These are phyloP conservation scores for Kwoniella dejecticola DNA, from an alignment of 768 basidiomycete species.

Conservation along the genomic window DNA sequence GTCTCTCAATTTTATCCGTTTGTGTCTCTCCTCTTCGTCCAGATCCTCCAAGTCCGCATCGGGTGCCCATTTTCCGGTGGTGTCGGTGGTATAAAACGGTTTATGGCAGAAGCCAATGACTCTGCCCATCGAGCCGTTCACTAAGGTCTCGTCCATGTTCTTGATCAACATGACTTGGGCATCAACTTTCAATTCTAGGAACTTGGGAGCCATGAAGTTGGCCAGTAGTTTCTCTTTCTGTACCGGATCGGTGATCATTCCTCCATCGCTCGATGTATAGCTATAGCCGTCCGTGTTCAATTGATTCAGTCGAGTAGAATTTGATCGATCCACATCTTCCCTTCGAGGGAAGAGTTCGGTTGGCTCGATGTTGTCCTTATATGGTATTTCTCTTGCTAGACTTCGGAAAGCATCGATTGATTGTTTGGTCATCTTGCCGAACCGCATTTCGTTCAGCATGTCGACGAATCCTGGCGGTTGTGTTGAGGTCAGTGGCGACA, in stretches of 20 bases:
- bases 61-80: constrained; percentile 55
- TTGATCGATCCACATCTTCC: constrained; percentile 87
- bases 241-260: constrained; percentile 62
- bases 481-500: background rate
- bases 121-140: constrained; percentile 92
- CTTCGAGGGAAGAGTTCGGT: constrained; percentile 95
- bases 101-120: constrained; percentile 67
- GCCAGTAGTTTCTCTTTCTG: constrained; percentile 76
- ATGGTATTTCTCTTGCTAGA: constrained; percentile 70
- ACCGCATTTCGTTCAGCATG: constrained; percentile 99
- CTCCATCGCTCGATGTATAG: constrained; percentile 69
- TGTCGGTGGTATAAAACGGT: constrained; percentile 33
- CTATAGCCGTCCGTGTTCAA: constrained; percentile 63
- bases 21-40: constrained; percentile 56
- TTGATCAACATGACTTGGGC: constrained; percentile 97
- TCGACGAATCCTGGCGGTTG: constrained; percentile 75
- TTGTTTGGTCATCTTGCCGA: constrained; percentile 67
- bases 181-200: constrained; percentile 70
- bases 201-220: constrained; percentile 85
- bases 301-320: constrained; percentile 66
- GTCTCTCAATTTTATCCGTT: constrained; percentile 45
- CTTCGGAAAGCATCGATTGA: constrained; percentile 73
- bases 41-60: constrained; percentile 48
- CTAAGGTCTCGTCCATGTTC: constrained; percentile 84
- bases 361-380: constrained; percentile 78